Conservation (phyloP, 768 basidiomycete genomes). For the Calocera viscosa region DNA sequence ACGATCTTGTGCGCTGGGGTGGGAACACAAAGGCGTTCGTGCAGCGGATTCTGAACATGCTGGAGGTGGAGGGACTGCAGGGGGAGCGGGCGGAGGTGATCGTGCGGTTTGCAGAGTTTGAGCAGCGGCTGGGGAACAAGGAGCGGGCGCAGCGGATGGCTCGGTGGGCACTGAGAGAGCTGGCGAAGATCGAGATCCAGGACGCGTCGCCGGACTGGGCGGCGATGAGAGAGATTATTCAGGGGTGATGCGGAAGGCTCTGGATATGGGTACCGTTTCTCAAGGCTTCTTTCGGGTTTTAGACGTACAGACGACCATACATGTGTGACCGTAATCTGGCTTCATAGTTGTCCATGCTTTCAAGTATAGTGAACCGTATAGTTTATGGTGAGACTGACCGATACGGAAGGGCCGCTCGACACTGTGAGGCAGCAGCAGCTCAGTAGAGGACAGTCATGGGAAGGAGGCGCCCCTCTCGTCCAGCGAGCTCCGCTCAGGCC, state of each 20-base stretch:
- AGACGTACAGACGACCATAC: too few species aligned
- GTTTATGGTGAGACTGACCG: too few species aligned
- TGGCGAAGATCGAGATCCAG: background rate
- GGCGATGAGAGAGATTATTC: background rate
- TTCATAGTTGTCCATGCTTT: too few species aligned
- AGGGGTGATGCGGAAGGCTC: background rate
- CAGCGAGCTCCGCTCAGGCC: too few species aligned
- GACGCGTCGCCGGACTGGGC: conserved; percentile 2
- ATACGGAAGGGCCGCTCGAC: too few species aligned
- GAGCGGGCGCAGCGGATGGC: conserved; percentile 6
- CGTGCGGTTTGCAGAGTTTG: conserved; percentile 6
- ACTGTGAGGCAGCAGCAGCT: too few species aligned
- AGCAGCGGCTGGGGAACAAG: background rate
- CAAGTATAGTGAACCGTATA: too few species aligned
- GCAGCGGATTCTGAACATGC: conserved; percentile 3
- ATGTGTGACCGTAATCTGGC: too few species aligned
- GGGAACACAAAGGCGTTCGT: background rate
- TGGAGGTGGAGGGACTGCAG: conserved; percentile 6
- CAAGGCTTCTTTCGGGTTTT: too few species aligned
- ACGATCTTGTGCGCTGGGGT: background rate
- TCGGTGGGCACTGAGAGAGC: background rate
- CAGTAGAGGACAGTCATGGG: too few species aligned
- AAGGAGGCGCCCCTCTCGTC: too few species aligned
- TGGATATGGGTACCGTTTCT: background rate
- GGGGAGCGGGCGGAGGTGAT: conserved; percentile 4